phyloP scores from a whole-genome alignment of 306 rosid species.

The Lablab purpureus region DNA sequence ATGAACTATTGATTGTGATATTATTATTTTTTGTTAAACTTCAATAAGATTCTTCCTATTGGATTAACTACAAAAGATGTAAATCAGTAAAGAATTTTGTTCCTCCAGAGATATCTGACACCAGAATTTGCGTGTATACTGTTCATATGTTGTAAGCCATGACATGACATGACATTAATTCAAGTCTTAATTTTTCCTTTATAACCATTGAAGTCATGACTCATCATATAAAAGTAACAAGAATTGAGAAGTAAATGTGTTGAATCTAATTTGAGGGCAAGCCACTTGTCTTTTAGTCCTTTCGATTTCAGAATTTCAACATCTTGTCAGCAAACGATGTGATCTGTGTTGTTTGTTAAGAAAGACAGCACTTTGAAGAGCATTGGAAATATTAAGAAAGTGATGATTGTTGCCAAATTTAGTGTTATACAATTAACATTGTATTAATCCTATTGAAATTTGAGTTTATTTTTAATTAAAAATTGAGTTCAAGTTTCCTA shows the following conservation, averaged over 20 bases:
- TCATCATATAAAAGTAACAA: neutral
- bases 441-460: too few species aligned
- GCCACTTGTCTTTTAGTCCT: neutral
- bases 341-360: neutral
- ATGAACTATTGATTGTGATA: slow-evolving; percentile 52
- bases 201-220: neutral
- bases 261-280: slow-evolving; percentile 21
- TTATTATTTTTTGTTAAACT: slow-evolving; percentile 22
- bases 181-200: neutral
- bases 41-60: slow-evolving; percentile 55
- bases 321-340: neutral
- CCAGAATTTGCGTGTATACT: slow-evolving; percentile 49
- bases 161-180: slow-evolving; percentile 23
- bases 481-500: too few species aligned
- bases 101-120: slow-evolving; percentile 52
- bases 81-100: slow-evolving; percentile 66
- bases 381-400: neutral
- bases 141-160: slow-evolving; percentile 32
- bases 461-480: too few species aligned
- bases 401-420: neutral
- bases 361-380: neutral
- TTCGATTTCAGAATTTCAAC: neutral
- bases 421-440: neutral
- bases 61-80: slow-evolving; percentile 64
- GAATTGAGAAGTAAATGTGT: neutral